phyloP scores from a whole-genome alignment of 352 stramenopile species.

The Globisporangium middletonii region DNA sequence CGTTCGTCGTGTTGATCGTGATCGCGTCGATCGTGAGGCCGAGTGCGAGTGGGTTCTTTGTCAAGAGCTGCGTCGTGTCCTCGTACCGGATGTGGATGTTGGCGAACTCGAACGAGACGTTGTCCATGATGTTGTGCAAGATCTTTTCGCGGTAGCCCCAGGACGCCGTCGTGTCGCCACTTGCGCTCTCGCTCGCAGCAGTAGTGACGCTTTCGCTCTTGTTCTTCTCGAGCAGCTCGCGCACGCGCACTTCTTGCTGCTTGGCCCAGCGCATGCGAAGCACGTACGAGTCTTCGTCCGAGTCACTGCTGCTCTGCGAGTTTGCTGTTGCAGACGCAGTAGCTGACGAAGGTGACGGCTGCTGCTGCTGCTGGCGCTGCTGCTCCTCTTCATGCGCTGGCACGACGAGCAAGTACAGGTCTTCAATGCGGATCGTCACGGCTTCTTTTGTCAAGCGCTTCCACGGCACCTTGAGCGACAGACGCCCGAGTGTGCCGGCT shows the following conservation, averaged over 20 bases:
- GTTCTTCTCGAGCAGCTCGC: slow-evolving; percentile 67
- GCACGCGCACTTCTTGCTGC: slow-evolving; percentile 74
- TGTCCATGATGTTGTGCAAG: slow-evolving; percentile 77
- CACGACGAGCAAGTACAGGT: slow-evolving; percentile 70
- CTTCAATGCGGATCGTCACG: slow-evolving; percentile 71
- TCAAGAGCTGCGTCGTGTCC: slow-evolving; percentile 59
- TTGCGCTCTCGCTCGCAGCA: background rate
- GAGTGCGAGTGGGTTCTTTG: slow-evolving; percentile 51
- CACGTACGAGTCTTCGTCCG: slow-evolving; percentile 47
- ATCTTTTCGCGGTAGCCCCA: slow-evolving; percentile 83
- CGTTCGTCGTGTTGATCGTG: slow-evolving; percentile 64
- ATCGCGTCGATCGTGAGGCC: slow-evolving; percentile 78
- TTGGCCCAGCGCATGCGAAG: slow-evolving; percentile 68
- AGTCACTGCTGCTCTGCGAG: slow-evolving; percentile 8
- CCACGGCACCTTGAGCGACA: slow-evolving; percentile 82
- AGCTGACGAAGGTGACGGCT: background rate
- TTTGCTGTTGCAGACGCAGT: background rate
- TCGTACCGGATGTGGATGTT: slow-evolving; percentile 84
- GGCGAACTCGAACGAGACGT: slow-evolving; percentile 74
- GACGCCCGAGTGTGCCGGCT: slow-evolving; percentile 47
- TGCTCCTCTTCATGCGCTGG: slow-evolving; percentile 56
- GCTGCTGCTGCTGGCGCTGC: slow-evolving; percentile 21
- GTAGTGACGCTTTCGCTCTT: slow-evolving; percentile 42
- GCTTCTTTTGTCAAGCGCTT: slow-evolving; percentile 75
- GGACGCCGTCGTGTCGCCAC: slow-evolving; percentile 40